Evolutionary conservation across 495 filamentous ascomycete genomes (phyloP), one percentile per base, ranked within the genome.

Genomic region (Lichenothelia convexa): DNA sequence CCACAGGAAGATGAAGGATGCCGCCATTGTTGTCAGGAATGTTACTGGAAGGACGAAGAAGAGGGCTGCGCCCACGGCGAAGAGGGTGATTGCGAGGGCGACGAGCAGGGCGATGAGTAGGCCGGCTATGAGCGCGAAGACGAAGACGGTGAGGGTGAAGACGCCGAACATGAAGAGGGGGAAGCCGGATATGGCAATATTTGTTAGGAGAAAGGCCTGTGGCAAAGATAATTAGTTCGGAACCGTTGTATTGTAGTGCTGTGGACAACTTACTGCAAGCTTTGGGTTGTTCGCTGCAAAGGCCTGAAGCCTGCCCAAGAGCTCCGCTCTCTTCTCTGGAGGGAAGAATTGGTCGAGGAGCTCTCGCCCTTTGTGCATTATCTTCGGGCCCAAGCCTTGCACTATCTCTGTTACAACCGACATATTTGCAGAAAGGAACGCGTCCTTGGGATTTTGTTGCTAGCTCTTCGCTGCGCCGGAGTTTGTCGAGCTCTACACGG

Each of bases 1-100:
- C 68, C 71, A 78, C 2, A 69, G 53, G 73, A 75, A 84, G 37
- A 75, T 41, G 35, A 69, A 63, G 1, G 67, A 53, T 7, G 65
- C 74, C 18, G 65, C 46, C 37, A 59, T 50, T 13, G 60, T 64
- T 3, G 71, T 77, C 20, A 73, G 38, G 55, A 73, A 68, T 21
- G 83, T 46, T 5, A 68, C 67, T 0, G 75, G 76, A 4, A 77
- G 54, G 30, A 82, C 58, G 35, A 82, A 43, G 34, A 78, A 45
- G 18, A 75, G 56, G n/a, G 70, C 75, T 32, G 77, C 42, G 35
- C 71, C 67, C 38, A 67, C 61, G 59, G 68, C 72, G 54, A 73
- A 68, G 35, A 71, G 59, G 5, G 65, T 65, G 57, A 79, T 75
- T 41, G 73, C 36, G 31, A 62, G 46, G 4, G 62, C 64, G 17